Base-by-base conservation (phyloP, 495 filamentous ascomycete genomes). In the Letharia lupina region DNA sequence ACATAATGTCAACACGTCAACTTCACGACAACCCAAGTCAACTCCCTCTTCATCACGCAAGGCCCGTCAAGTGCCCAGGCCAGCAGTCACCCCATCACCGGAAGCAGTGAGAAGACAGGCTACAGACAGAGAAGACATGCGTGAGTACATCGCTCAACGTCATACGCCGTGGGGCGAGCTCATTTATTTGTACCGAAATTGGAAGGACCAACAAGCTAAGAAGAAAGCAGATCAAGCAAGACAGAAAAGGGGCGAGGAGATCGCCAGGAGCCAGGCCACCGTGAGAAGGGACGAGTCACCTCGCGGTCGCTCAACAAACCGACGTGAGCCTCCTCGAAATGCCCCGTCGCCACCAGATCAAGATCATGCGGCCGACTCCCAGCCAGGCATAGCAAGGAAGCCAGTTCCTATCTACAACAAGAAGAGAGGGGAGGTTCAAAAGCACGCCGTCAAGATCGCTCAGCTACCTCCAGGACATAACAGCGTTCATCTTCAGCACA, bases 391-490 rank as follows among this genome's bases (percentile, higher is more conserved):
- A 44, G 60, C 35, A 16, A 59, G 54, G 52, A 65, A 59, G 20
- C 58, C 64, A 23, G 31, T 52, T 23, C 64, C 57, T 28, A 37
- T 45, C 20, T 54, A 50, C 58, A 45, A 45, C 57, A 60, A 66
- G 35, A 60, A 45, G n/a, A 28, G 50, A 61, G 47, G 64, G 13
- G 52, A 60, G 33, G 64, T 66, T 6, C 12, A 41, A 4, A 61
- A 54, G 58, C 64, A 66, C 47, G 44, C 42, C 8, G 64, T 66
- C 41, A 61, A 60, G n/a, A 66, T 66, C 44, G n/a, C 57, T 31
- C 57, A 61, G 35, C 44, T 44, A 13, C 58, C 64, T 40, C 42
- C 57, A 47, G 4, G 52, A 45, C 64, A 61, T 23, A 52, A 66
- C 9, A 66, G 64, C 40, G 45, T 66, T 33, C 64, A 66, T 37